A percentile compares a stretch with the other conserved stretches of the same genome.
These are phyloP conservation scores for Elongisporangium anandrum DNA, from an alignment of 352 stramenopile genomes.

Conservation along the genomic window DNA sequence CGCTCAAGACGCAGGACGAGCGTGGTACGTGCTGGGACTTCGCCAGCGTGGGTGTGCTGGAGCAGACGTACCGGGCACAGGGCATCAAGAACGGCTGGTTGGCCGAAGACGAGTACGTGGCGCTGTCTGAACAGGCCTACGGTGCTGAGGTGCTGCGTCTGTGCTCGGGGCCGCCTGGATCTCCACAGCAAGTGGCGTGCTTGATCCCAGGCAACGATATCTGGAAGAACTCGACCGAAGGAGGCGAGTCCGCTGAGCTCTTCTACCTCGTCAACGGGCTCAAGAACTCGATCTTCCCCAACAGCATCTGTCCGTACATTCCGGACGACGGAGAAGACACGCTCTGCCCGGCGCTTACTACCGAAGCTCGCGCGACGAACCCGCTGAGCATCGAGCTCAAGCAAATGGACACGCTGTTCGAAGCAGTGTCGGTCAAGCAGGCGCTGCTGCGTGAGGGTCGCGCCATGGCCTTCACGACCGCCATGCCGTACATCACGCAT, in stretches of 20 bases:
- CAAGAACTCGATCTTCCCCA: conserved; percentile 46
- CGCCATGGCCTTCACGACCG: conserved; percentile 52
- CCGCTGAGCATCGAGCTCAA: conserved; percentile 39
- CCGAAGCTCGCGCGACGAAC: conserved; percentile 33
- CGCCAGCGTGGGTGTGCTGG: conserved; percentile 52
- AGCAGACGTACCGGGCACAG: conserved; percentile 63
- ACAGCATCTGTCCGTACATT: conserved; percentile 44
- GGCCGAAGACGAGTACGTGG: conserved; percentile 43
- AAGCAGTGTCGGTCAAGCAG: conserved; percentile 34
- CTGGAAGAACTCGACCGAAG: conserved; percentile 66
- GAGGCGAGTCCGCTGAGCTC: conserved; percentile 38
- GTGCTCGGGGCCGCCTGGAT: conserved; percentile 37
- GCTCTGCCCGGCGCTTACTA: conserved; percentile 30
- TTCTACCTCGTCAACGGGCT: conserved; percentile 50
- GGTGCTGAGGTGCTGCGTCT: conserved; percentile 55
- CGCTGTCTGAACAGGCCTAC: conserved; percentile 62
- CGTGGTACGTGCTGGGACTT: conserved; percentile 73
- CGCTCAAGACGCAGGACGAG: conserved; percentile 66
- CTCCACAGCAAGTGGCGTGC: conserved; percentile 53
- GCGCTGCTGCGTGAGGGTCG: conserved; percentile 30
- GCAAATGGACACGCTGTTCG: conserved; percentile 40
- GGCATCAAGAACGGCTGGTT: conserved; percentile 51
- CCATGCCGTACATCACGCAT: conserved; percentile 53
- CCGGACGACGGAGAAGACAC: conserved; percentile 41
- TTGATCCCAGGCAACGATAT: conserved; percentile 56